Evolutionary conservation across 805 yeast genomes (phyloP).

Genomic region (Metschnikowia matae): DNA sequence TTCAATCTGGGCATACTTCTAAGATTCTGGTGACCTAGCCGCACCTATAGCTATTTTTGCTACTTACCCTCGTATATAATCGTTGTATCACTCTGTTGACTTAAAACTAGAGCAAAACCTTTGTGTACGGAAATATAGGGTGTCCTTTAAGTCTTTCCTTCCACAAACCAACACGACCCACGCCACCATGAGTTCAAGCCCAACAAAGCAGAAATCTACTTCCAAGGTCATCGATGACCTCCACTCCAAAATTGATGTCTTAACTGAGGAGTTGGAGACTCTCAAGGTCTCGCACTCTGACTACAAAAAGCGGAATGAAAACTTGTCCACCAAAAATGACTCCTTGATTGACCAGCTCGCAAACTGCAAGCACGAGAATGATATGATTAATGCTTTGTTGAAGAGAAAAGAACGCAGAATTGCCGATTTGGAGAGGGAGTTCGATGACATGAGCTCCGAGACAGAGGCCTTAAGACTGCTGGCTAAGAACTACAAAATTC

Average conservation of each 20-base stretch:
- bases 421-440: constrained; percentile 58
- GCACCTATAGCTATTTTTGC: neutral
- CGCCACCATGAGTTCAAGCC: constrained; percentile 19
- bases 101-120: constrained; percentile 6
- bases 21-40: neutral
- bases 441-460: constrained; percentile 43
- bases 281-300: constrained; percentile 41
- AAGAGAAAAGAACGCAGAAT: constrained; percentile 69
- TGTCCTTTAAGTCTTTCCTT: neutral
- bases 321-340: constrained; percentile 46
- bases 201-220: constrained; percentile 21
- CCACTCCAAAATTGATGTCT: constrained; percentile 40
- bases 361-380: constrained; percentile 72
- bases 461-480: constrained; percentile 49
- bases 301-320: constrained; percentile 49
- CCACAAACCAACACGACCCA: neutral
- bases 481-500: constrained; percentile 46
- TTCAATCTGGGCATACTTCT: constrained; percentile 3
- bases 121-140: neutral
- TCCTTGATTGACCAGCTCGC: constrained; percentile 60
- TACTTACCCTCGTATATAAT: neutral
- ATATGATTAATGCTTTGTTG: constrained; percentile 63
- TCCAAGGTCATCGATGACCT: constrained; percentile 51
- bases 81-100: constrained; percentile 3
- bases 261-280: constrained; percentile 44